phyloP scores from a whole-genome alignment of 1,139 yeast species.

The Tardiomyces blankii region DNA sequence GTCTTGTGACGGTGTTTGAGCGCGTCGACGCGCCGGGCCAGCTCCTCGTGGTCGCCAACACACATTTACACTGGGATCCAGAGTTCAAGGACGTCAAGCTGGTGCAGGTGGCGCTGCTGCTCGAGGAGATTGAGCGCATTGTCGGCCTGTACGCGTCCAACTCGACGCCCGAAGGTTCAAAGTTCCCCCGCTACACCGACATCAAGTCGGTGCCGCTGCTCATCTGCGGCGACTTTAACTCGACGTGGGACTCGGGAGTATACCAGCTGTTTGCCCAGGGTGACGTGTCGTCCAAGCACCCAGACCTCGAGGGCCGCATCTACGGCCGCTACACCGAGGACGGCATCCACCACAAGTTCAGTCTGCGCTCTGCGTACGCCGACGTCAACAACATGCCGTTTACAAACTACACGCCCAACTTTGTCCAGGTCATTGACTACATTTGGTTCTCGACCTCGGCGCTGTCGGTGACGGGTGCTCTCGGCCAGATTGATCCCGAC shows the following conservation, averaged over 20 bases:
- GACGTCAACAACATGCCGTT: slow-evolving; percentile 83
- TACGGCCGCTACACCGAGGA: slow-evolving; percentile 88
- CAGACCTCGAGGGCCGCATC: slow-evolving; percentile 74
- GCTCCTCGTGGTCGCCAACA: slow-evolving; percentile 65
- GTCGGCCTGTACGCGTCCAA: slow-evolving; percentile 42
- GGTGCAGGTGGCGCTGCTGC: slow-evolving; percentile 82
- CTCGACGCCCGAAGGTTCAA: slow-evolving; percentile 20
- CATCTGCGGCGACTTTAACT: slow-evolving; percentile 94
- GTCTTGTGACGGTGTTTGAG: slow-evolving; percentile 68
- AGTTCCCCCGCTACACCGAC: slow-evolving; percentile 33
- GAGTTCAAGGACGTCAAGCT: slow-evolving; percentile 93
- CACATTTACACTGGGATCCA: slow-evolving; percentile 99
- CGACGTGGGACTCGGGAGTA: slow-evolving; percentile 80
- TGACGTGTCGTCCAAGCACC: slow-evolving; percentile 49
- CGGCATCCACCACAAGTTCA: slow-evolving; percentile 74
- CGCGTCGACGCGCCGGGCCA: slow-evolving; percentile 52
- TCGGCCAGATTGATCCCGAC: slow-evolving; percentile 74
- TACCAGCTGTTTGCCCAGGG: slow-evolving; percentile 83
- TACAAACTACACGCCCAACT: slow-evolving; percentile 88
- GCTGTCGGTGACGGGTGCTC: slow-evolving; percentile 70
- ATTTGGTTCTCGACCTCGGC: slow-evolving; percentile 84
- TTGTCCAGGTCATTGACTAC: slow-evolving; percentile 89
- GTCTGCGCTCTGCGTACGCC: slow-evolving; percentile 77
- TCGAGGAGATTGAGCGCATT: slow-evolving; percentile 72
- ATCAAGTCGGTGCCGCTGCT: slow-evolving; percentile 56